phyloP scores from a whole-genome alignment of 768 basidiomycete species.

The Termitomyces eurrhizus region DNA sequence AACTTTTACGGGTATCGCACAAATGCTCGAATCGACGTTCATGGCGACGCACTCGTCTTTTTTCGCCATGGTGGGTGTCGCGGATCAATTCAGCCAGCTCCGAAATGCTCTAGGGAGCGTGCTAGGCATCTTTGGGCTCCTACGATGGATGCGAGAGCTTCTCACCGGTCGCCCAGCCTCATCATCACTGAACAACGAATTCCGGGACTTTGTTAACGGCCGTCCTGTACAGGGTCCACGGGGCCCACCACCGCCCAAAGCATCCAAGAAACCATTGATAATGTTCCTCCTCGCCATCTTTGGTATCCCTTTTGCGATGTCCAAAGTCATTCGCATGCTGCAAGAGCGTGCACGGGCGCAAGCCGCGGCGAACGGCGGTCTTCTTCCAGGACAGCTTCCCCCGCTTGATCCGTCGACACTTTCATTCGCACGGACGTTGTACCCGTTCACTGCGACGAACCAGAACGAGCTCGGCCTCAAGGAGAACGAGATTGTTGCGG shows the following conservation, averaged over 20 bases:
- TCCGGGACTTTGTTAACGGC: constrained; percentile 72
- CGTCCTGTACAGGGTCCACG: constrained; percentile 49
- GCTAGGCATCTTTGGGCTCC: constrained; percentile 83
- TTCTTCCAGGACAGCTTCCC: constrained; percentile 40
- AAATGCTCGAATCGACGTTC: constrained; percentile 97
- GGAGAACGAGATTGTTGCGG: constrained; percentile 91
- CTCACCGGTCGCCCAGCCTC: constrained; percentile 37
- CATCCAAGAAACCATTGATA: constrained; percentile 86
- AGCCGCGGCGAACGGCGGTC: constrained; percentile 34
- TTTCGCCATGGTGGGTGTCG: constrained; percentile 94
- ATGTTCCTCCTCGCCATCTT: constrained; percentile 92
- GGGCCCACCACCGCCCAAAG: constrained; percentile 45
- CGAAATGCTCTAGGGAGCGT: constrained; percentile 93
- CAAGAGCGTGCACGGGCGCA: constrained; percentile 56
- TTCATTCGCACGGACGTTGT: constrained; percentile 80
- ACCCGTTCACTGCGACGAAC: constrained; percentile 70
- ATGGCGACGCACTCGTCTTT: constrained; percentile 96
- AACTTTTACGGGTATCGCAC: constrained; percentile 91
- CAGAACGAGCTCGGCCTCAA: constrained; percentile 77
- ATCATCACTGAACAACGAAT: constrained; percentile 52
- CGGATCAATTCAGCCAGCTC: constrained; percentile 91
- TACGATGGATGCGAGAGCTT: constrained; percentile 78
- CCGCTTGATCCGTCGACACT: constrained; percentile 77
- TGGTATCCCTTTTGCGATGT: constrained; percentile 92
- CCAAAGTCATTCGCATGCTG: constrained; percentile 78